Conservation (phyloP, 176 grass and related monocot species). For the Aegilops tauschii region DNA sequence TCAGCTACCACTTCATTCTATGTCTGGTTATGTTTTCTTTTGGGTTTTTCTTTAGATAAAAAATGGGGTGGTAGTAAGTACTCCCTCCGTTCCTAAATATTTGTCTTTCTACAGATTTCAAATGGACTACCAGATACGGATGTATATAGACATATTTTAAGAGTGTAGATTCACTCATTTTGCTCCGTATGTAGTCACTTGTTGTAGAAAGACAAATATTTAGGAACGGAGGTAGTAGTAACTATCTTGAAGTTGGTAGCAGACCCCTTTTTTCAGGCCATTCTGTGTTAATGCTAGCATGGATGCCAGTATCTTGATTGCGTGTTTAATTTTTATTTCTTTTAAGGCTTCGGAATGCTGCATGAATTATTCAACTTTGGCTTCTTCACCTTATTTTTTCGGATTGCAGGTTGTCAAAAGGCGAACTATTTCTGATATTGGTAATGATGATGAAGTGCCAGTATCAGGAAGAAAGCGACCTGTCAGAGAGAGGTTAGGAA, state of each 20-base stretch:
- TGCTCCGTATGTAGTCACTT: no score
- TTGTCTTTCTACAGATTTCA: no score
- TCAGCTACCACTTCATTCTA: conserved; percentile 3
- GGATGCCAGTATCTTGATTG: not conserved
- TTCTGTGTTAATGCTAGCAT: conserved; percentile 7
- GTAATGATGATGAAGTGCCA: conserved; percentile 33
- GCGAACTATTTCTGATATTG: conserved; percentile 28
- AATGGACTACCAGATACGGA: no score
- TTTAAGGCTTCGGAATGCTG: not conserved
- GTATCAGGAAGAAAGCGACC: conserved; percentile 36
- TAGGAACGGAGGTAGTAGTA: not conserved
- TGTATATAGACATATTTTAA: no score
- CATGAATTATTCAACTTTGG: not conserved
- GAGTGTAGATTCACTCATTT: no score
- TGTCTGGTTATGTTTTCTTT: conserved; percentile 1
- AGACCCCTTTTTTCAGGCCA: not conserved
- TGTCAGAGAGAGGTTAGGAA: conserved; percentile 59
- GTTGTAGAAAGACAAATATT: no score
- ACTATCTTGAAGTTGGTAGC: not conserved
- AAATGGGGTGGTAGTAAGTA: not conserved
- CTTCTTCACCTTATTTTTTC: conserved; percentile 3
- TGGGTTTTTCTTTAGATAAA: not conserved
- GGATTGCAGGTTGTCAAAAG: conserved; percentile 67
- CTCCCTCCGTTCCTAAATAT: no score
- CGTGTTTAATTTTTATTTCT: not conserved